A percentile compares a stretch with the other conserved stretches of the same genome.
Conservation (phyloP, 148 eudicot genomes). For the Chenopodium quinoa region DNA sequence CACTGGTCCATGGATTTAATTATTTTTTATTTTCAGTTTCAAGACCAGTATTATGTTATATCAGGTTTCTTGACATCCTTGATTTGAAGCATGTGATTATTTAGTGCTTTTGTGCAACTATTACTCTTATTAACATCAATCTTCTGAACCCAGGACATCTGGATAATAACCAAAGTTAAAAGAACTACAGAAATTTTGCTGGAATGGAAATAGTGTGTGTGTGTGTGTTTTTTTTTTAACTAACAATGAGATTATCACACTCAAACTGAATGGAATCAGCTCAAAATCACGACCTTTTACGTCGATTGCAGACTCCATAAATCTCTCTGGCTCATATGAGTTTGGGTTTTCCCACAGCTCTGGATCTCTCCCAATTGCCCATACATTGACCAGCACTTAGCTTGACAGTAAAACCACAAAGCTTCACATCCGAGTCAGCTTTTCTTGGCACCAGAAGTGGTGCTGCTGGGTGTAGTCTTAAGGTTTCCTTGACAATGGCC, state of each 20-base stretch:
- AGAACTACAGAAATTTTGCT: no score
- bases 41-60: no score
- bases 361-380: constrained; percentile 16
- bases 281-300: constrained; percentile 11
- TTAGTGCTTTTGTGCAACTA: no score
- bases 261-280: constrained; percentile 12
- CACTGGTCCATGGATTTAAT: no score
- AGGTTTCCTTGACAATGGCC: constrained; percentile 15
- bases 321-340: constrained; percentile 22
- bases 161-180: no score
- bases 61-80: no score
- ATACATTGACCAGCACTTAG: constrained; percentile 3
- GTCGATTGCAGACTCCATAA: not conserved
- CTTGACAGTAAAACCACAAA: constrained; percentile 3
- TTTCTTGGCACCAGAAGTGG: constrained; percentile 17
- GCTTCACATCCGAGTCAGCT: not conserved
- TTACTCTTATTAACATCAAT: no score
- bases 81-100: no score
- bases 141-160: no score
- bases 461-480: constrained; percentile 18
- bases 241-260: not conserved
- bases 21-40: no score
- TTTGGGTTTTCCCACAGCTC: not conserved
- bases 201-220: no score
- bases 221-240: no score